Evolutionary conservation across 257 asterid genomes (phyloP), one percentile per base, ranked within the genome.

Genomic region (Solanum raphanifolium): DNA sequence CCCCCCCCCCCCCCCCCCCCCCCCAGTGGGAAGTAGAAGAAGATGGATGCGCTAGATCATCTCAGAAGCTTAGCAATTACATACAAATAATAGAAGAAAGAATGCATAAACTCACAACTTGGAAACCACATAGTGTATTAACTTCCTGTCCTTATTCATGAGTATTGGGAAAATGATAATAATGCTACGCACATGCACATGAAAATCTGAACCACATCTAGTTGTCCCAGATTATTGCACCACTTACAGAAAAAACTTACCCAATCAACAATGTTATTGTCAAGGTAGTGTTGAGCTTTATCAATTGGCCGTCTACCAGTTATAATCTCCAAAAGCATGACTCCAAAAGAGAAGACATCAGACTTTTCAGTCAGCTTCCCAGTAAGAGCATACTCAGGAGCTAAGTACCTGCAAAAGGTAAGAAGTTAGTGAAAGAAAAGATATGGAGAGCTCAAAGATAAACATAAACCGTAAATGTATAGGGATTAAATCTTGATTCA

Each of bases 371-470:
- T 96, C 85, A 96, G 90, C 87, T 96, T 96, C 87, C 99, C 99
- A 36, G 98, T 94, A 35, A 95, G 98, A 87, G 99, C 99, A 93
- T 94, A 96, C 90, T 95, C 99, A 36, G 98, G 99, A 86, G 99
- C 98, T 92, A 96, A 91, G 91, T 95, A 95, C 83, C 99, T 96
- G 97, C 91, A 55, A 18, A 18, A 86, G 58, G 60, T 72, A 34
- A 46, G 73, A 48, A 13, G 73, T 48, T 12, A 43, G 13, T 34
- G 43, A 86, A 72, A 13, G 84, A 72, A 46, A 86, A 46, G 38
- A 13, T 5, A 71, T 7, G 66, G 16, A 34, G 66, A 75, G 23
- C 25, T 43, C 71, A 86, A 41, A 86, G 83, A 72, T 34, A 20
- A 86, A 10, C 13, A 32, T 73, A 29, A 86, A 6, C 8, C 18